Evolutionary conservation across 805 yeast genomes (phyloP), one percentile per base, ranked within the genome.

Genomic region (Wickerhamia fluorescens): DNA sequence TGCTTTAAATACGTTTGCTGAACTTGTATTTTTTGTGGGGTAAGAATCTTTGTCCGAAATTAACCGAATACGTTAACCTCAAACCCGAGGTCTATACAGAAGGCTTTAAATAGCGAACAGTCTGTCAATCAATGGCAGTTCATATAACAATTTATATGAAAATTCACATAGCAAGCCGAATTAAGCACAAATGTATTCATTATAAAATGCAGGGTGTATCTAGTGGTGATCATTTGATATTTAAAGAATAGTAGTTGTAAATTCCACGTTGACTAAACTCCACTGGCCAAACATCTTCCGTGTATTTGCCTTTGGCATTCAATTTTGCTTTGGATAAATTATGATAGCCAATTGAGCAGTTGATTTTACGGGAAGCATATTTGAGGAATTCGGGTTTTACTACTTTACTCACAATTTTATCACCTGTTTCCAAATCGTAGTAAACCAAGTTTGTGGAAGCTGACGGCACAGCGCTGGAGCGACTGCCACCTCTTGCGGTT

Each of bases 371-470:
- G 7, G 71, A 62, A 1, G 74, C 76, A 38, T 62, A 73, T 43
- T 67, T 71, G 37, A 73, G 54, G 39, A 73, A 73, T 18, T 40
- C 43, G 4, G 78, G 78, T 34, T 63, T 63, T 29, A 58, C 56
- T 14, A 60, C 48, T 34, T 63, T 66, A 11, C 62, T 60, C 23
- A 58, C 58, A 13, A 76, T 69, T 45, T 74, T 77, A 36, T 73
- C 65, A 7, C 88, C 88, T 0, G 82, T 71, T 16, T 69, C 65
- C 27, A 73, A 56, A 53, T 80, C 86, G 43, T 75, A 80, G 44
- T 64, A 71, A 3, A 75, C 65, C 29, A 75, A 52, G 38, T 61
- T 62, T 16, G 65, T 49, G 14, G 25, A 36, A 3, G 20, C 22
- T 3, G 37, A 21, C 9, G 44, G 19, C 7, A 25, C 38, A 37